These are phyloP conservation scores for Pichia inconspicua DNA, from an alignment of 1,139 yeast genomes.

Conservation along the genomic window DNA sequence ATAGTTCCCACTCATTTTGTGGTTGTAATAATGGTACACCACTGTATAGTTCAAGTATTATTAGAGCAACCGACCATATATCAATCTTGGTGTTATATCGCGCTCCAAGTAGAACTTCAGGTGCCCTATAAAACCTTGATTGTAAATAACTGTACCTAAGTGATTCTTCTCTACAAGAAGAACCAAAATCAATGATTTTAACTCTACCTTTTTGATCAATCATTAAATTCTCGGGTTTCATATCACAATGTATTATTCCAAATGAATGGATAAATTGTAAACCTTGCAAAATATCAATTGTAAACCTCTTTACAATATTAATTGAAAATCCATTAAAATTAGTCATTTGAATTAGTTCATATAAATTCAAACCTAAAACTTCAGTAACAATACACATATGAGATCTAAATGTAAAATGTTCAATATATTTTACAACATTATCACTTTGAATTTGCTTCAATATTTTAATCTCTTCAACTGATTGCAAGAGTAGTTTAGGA, in stretches of 20 bases:
- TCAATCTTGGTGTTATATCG: slow-evolving; percentile 63
- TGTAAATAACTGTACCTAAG: slow-evolving; percentile 53
- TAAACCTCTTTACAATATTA: slow-evolving; percentile 41
- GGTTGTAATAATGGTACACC: slow-evolving; percentile 71
- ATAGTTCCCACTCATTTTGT: slow-evolving; percentile 58
- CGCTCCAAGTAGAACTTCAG: slow-evolving; percentile 79
- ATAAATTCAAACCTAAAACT: slow-evolving; percentile 58
- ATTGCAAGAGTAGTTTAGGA: slow-evolving; percentile 68
- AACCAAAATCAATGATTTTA: slow-evolving; percentile 61
- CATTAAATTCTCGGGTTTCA: slow-evolving; percentile 67
- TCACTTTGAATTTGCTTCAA: slow-evolving; percentile 26
- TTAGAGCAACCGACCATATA: slow-evolving; percentile 74
- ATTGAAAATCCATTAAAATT: slow-evolving; percentile 55
- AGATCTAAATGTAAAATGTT: slow-evolving; percentile 67
- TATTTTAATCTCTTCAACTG: slow-evolving; percentile 59
- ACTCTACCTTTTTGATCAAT: slow-evolving; percentile 26
- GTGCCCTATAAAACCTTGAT: slow-evolving; percentile 60
- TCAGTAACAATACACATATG: slow-evolving; percentile 82
- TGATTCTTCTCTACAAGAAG: slow-evolving; percentile 44
- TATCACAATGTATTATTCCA: slow-evolving; percentile 69
- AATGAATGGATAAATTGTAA: slow-evolving; percentile 50
- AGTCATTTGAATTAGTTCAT: slow-evolving; percentile 55
- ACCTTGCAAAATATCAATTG: slow-evolving; percentile 52
- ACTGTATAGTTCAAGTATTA: slow-evolving; percentile 55
- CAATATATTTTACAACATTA: slow-evolving; percentile 48